These are phyloP conservation scores for Paramecium pentaurelia DNA, from an alignment of 73 alveolate species.

Conservation along the genomic window DNA sequence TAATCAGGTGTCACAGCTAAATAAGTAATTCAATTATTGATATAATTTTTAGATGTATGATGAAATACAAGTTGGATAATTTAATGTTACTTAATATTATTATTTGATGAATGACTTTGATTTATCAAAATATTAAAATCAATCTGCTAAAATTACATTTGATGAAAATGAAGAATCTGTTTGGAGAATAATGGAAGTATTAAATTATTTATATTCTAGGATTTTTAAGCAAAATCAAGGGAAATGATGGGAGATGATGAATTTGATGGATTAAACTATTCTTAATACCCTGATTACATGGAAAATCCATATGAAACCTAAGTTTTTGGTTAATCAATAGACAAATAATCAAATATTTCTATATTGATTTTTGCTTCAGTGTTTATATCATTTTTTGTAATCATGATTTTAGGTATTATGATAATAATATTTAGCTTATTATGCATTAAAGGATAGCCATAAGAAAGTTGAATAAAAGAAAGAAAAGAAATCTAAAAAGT, in stretches of 20 bases:
- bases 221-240: neutral
- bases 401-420: neutral
- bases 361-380: neutral
- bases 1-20: neutral
- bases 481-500: neutral
- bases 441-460: neutral
- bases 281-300: neutral
- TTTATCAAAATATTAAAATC: neutral
- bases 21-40: neutral
- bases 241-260: neutral
- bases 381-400: neutral
- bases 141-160: neutral
- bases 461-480: neutral
- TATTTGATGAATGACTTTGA: neutral
- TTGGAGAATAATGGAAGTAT: slow-evolving; percentile 4
- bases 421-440: neutral
- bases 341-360: neutral
- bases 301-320: neutral
- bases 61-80: neutral
- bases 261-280: neutral
- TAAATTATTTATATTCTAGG: neutral
- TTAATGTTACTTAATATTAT: neutral
- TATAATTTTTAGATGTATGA: neutral
- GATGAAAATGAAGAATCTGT: neutral
- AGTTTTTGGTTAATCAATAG: neutral